A percentile compares a stretch with the other conserved stretches of the same genome.
Evolutionary conservation across 169 alveolate species (phyloP).

Genomic region (Plasmodium falciparum): DNA sequence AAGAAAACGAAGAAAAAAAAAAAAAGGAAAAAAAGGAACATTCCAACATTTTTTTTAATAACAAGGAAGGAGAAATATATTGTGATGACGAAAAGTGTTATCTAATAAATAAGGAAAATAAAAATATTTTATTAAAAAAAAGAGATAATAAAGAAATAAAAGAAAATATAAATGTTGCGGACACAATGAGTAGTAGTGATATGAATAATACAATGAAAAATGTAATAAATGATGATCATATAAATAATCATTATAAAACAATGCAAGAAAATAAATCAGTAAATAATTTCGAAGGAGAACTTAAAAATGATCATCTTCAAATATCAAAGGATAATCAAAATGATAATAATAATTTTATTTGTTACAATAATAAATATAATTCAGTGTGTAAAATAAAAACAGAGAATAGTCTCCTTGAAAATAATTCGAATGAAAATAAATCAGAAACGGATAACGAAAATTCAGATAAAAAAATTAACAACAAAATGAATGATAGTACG

Average conservation of each 20-base stretch:
- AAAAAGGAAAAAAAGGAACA: neutral
- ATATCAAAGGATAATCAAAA: neutral
- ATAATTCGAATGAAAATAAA: conserved; percentile 12
- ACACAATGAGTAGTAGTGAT: neutral
- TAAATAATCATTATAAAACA: neutral
- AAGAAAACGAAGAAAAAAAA: conserved; percentile 3
- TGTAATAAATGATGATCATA: neutral
- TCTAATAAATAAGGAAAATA: conserved; percentile 6
- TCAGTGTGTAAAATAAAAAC: neutral
- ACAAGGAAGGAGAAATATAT: conserved; percentile 7
- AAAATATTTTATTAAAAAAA: conserved; percentile 10
- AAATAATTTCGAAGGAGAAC: neutral
- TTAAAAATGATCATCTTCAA: neutral
- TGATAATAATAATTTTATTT: too few species aligned
- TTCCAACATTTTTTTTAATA: neutral
- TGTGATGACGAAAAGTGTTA: conserved; percentile 33
- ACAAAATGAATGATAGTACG: conserved; percentile 15
- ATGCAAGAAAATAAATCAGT: neutral
- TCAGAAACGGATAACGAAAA: neutral
- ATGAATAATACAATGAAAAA: neutral
- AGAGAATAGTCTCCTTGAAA: neutral
- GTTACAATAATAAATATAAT: neutral
- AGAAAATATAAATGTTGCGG: neutral
- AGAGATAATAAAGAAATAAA: neutral
- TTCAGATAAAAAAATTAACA: conserved; percentile 14